Evolutionary conservation across 139 green algal genomes (phyloP).

Genomic region (Chlorella sp.): DNA sequence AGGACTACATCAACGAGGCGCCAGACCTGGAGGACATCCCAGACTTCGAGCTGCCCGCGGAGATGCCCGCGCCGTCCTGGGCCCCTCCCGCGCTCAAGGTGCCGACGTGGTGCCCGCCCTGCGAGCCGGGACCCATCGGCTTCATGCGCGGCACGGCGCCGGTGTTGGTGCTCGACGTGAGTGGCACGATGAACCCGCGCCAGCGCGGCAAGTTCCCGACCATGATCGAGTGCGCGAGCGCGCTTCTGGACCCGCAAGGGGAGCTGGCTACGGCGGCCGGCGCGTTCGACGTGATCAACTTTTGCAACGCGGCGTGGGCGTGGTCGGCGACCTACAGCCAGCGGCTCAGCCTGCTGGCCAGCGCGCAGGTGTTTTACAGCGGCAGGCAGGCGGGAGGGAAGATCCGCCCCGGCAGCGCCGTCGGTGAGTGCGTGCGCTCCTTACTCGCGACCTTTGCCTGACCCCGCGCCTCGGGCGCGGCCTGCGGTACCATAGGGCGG

Average conservation of each 20-base stretch:
- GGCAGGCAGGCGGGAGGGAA: conserved; percentile 35
- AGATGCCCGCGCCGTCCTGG: not conserved
- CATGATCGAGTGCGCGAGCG: conserved; percentile 30
- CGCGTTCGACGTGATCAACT: conserved; percentile 64
- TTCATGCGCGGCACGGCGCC: conserved; percentile 53
- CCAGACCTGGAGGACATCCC: conserved; percentile 30
- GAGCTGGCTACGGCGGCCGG: conserved; percentile 44
- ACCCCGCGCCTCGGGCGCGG: no score
- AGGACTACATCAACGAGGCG: conserved; percentile 19
- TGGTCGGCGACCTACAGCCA: conserved; percentile 21
- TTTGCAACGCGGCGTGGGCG: conserved; percentile 31
- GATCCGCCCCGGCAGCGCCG: not conserved
- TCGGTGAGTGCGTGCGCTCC: not conserved
- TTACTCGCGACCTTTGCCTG: no score
- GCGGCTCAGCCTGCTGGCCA: conserved; percentile 21
- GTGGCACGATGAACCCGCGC: conserved; percentile 48
- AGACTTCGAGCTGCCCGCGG: conserved; percentile 11
- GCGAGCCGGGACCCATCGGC: conserved; percentile 50
- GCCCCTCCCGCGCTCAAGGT: conserved; percentile 1
- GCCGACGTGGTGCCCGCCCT: conserved; percentile 27
- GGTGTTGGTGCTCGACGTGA: conserved; percentile 51
- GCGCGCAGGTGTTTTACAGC: conserved; percentile 19
- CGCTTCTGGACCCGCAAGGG: conserved; percentile 33
- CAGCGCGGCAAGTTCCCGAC: conserved; percentile 36
- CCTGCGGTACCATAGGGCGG: no score